phyloP scores from a whole-genome alignment of 23 red algal genomes.

The Gracilaria vermiculophylla region DNA sequence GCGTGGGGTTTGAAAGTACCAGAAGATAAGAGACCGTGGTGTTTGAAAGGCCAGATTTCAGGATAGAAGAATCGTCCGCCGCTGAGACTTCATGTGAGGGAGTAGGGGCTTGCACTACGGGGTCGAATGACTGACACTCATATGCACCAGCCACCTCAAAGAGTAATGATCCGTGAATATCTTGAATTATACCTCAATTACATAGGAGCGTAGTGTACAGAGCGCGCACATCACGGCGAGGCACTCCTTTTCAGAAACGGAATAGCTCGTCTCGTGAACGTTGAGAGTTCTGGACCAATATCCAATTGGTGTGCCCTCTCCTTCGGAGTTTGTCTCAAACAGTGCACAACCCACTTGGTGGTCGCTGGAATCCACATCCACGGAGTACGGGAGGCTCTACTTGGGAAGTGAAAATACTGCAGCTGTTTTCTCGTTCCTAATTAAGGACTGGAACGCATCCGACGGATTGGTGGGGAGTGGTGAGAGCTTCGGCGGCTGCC shows the following conservation, averaged over 20 bases:
- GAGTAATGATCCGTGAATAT: too few relatives aligned
- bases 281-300: constrained; percentile 8
- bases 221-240: not conserved
- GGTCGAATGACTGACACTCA: too few relatives aligned
- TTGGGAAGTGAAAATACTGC: not conserved
- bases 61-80: too few relatives aligned
- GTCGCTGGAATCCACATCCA: constrained; percentile 17
- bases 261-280: constrained; percentile 22
- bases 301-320: not conserved
- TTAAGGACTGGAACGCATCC: not conserved
- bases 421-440: not conserved
- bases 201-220: not conserved
- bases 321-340: not conserved
- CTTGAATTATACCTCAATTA: too few relatives aligned
- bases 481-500: not conserved
- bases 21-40: too few relatives aligned
- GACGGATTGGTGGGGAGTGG: too few relatives aligned
- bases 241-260: constrained; percentile 11
- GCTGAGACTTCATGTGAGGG: too few relatives aligned
- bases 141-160: too few relatives aligned
- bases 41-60: too few relatives aligned
- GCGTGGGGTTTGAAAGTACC: too few relatives aligned
- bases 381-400: not conserved
- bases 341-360: constrained; percentile 5
- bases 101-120: too few relatives aligned